Percentiles rank a stretch among this genome's conserved stretches.
These are phyloP conservation scores for Trypanosoma lewisi DNA, from an alignment of 208 protist genomes.

Conservation along the genomic window DNA sequence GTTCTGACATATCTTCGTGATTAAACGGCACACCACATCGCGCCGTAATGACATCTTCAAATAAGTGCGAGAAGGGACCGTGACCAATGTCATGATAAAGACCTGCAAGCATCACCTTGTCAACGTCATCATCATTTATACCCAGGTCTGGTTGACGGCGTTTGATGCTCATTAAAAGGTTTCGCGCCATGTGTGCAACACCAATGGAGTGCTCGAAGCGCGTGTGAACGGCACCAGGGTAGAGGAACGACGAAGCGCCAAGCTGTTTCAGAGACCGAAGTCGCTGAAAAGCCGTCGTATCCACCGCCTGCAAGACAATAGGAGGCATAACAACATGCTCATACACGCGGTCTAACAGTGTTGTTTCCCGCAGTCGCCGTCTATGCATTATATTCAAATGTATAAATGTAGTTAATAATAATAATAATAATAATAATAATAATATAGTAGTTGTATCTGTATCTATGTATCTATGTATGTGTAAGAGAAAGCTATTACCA, in stretches of 20 bases:
- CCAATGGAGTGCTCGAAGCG: slow-evolving; percentile 97
- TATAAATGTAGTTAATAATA: not conserved
- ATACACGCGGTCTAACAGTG: slow-evolving; percentile 80
- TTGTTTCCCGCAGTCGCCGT: slow-evolving; percentile 44
- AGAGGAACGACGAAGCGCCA: slow-evolving; percentile 92
- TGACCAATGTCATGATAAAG: slow-evolving; percentile 96
- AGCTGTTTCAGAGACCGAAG: slow-evolving; percentile 95
- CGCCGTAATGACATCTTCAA: slow-evolving; percentile 88
- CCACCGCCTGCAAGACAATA: slow-evolving; percentile 78
- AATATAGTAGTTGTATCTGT: not conserved
- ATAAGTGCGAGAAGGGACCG: slow-evolving; percentile 96
- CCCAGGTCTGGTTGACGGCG: slow-evolving; percentile 90
- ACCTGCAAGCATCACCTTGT: slow-evolving; percentile 91
- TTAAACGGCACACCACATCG: slow-evolving; percentile 68
- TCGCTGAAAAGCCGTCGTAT: slow-evolving; percentile 96
- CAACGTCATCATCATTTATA: slow-evolving; percentile 79
- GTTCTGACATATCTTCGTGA: slow-evolving; percentile 86
- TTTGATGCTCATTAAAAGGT: slow-evolving; percentile 75
- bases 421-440: not conserved
- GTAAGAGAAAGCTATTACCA: too few species aligned
- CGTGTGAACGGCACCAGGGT: slow-evolving; percentile 94
- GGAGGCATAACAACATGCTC: slow-evolving; percentile 78
- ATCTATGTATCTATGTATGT: slow-evolving; percentile 12
- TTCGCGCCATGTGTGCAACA: slow-evolving; percentile 90
- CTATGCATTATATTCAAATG: slow-evolving; percentile 23